phyloP scores from a whole-genome alignment of 1,284 basidiomycete species.

The Cutaneotrichosporon spelunceum region DNA sequence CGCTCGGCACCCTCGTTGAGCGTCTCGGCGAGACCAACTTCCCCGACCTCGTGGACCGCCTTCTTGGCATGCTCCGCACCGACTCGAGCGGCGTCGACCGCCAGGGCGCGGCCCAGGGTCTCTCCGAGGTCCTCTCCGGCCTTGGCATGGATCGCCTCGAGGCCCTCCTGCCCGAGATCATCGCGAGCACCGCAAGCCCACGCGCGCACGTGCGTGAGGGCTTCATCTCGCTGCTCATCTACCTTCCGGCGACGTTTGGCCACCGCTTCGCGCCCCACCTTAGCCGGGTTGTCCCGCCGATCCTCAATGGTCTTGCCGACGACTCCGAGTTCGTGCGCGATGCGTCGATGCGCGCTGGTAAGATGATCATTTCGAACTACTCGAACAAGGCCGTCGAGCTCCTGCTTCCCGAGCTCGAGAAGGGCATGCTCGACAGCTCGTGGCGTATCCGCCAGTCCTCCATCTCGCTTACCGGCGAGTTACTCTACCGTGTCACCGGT shows the following conservation, averaged over 20 bases:
- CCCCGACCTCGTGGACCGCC: constrained; percentile 88
- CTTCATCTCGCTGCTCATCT: constrained; percentile 96
- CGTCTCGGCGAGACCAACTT: constrained; percentile 93
- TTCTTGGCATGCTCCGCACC: constrained; percentile 84
- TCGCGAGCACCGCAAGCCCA: constrained; percentile 84
- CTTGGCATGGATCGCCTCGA: constrained; percentile 97
- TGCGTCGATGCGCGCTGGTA: constrained; percentile 96
- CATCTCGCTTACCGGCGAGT: constrained; percentile 90
- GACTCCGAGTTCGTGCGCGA: constrained; percentile 90
- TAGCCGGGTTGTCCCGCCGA: constrained; percentile 89
- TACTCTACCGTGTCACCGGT: constrained; percentile 96
- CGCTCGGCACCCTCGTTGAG: constrained; percentile 94
- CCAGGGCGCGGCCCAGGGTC: constrained; percentile 93
- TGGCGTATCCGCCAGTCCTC: constrained; percentile 95
- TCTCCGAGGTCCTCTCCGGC: constrained; percentile 92
- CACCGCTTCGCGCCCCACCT: constrained; percentile 91
- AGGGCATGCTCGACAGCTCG: constrained; percentile 87
- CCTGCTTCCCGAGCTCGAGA: constrained; percentile 88
- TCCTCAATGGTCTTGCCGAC: constrained; percentile 88
- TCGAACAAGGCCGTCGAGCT: constrained; percentile 88
- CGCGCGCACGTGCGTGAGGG: constrained; percentile 92
- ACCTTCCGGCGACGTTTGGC: constrained; percentile 93
- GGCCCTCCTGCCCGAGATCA: constrained; percentile 88
- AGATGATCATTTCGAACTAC: constrained; percentile 98
- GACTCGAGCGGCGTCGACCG: constrained; percentile 94